Base-by-base conservation (phyloP, 2,329 filamentous ascomycete genomes). In the Phaeosphaeriaceae sp. region DNA sequence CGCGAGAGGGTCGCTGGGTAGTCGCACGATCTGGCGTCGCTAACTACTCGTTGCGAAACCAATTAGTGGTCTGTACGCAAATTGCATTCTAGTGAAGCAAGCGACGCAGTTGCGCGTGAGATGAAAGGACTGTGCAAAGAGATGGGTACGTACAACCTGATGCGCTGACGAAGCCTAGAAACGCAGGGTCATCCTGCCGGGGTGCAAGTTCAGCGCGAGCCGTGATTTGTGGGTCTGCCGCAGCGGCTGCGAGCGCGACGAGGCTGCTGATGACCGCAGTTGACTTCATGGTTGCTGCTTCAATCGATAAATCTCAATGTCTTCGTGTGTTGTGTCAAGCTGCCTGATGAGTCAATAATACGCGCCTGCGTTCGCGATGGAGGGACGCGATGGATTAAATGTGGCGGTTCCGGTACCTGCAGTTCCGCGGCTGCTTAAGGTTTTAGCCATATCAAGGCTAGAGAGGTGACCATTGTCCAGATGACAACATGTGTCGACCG, bases 11-110 rank as follows among this genome's bases (percentile, higher is more conserved):
- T 70, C 1, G 62, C 63, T 4, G 68, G 64, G 53, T 48, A 71
- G 56, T 71, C 67, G 53, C 70, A 72, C 48, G 61, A 60, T 46
- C 65, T 66, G 10, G 53, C 27, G 52, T 66, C 62, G n/a, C 61
- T 62, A 54, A 67, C 68, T 70, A 48, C 7, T 13, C 10, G 5
- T 13, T n/a, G 45, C 5, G 25, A 27, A 27, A 9, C n/a, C n/a
- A n/a, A n/a, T n/a, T n/a, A n/a, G n/a, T n/a, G n/a, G n/a, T n/a
- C n/a, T n/a, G n/a, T n/a, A n/a, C n/a, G n/a, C n/a, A n/a, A n/a
- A n/a, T n/a, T n/a, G n/a, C n/a, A n/a, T n/a, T n/a, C n/a, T n/a
- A n/a, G n/a, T n/a, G n/a, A n/a, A n/a, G n/a, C n/a, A n/a, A n/a
- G n/a, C n/a, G n/a, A n/a, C n/a, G n/a, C n/a, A n/a, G n/a, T n/a